Evolutionary conservation across 2,329 filamentous ascomycete genomes (phyloP).

Genomic region (Pseudovirgaria hyperparasitica): DNA sequence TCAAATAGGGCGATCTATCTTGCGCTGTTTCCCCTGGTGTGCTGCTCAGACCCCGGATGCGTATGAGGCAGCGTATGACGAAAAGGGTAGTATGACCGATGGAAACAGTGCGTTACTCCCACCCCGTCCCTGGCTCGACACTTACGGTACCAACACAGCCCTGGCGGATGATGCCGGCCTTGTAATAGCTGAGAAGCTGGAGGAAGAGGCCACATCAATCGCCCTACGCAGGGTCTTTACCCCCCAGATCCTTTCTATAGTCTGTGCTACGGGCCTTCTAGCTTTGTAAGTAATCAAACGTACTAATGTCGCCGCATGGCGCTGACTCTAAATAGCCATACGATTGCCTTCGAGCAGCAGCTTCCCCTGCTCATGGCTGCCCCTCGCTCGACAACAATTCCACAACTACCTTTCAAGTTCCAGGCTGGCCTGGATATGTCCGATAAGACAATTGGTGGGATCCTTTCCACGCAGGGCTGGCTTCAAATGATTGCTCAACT

Average conservation of each 20-base stretch:
- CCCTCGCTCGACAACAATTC: conserved; percentile 34
- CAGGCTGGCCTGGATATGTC: conserved; percentile 73
- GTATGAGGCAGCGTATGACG: too few species aligned
- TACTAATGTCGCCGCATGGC: conserved; percentile 6
- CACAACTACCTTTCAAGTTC: conserved; percentile 72
- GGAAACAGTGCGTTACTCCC: too few species aligned
- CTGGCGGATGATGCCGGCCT: too few species aligned
- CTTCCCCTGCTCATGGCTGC: conserved; percentile 86
- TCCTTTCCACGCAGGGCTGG: conserved; percentile 77
- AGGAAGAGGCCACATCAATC: too few species aligned
- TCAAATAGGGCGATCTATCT: conserved; percentile 62
- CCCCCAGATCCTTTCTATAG: conserved; percentile 64
- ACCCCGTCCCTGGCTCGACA: too few species aligned
- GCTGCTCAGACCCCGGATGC: conserved; percentile 23
- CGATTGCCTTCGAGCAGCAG: conserved; percentile 90
- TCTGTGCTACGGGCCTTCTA: conserved; percentile 76
- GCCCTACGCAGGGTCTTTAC: conserved; percentile 63
- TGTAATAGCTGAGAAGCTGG: too few species aligned
- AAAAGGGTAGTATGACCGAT: too few species aligned
- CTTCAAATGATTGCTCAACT: conserved; percentile 84
- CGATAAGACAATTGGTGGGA: conserved; percentile 73
- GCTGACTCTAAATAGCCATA: conserved; percentile 53
- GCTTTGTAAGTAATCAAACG: conserved; percentile 62
- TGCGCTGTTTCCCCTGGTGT: conserved; percentile 16
- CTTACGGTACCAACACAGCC: too few species aligned